Conservation (phyloP, 2,329 filamentous ascomycete genomes). For the Colletotrichum horii region DNA sequence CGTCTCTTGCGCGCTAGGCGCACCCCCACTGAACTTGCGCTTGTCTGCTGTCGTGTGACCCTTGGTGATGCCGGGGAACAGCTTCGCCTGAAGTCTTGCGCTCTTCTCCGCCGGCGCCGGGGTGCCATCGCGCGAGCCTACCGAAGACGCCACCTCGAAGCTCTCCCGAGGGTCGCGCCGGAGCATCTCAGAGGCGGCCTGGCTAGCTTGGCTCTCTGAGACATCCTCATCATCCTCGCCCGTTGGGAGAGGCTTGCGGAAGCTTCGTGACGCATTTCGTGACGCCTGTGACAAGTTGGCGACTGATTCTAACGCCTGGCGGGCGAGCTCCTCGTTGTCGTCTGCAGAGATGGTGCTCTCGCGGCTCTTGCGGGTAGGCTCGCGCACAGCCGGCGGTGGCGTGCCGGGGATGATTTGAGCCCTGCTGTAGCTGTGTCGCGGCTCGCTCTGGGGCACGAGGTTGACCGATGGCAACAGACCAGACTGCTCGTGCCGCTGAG, state of each 20-base stretch:
- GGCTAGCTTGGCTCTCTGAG: conserved; percentile 77
- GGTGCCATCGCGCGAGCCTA: conserved; percentile 47
- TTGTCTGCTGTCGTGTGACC: conserved; percentile 47
- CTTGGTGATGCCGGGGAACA: conserved; percentile 51
- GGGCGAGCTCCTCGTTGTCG: conserved; percentile 61
- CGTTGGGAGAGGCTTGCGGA: conserved; percentile 23
- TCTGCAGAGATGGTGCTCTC: conserved; percentile 85
- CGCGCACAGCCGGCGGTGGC: conserved; percentile 49
- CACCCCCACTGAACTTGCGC: conserved; percentile 51
- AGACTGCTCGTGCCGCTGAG: conserved; percentile 45
- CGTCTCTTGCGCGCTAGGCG: conserved; percentile 32
- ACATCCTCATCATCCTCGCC: conserved; percentile 62
- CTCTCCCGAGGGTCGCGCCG: conserved; percentile 62
- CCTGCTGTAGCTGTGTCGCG: conserved; percentile 49
- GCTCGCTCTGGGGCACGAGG: conserved; percentile 66
- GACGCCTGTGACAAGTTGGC: conserved; percentile 46
- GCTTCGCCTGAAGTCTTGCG: conserved; percentile 55
- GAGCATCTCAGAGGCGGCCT: conserved; percentile 77
- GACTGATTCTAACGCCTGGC: conserved; percentile 58
- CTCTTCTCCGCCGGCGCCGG: conserved; percentile 50
- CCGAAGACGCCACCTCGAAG: conserved; percentile 53
- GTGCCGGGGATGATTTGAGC: conserved; percentile 46
- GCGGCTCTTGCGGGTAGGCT: conserved; percentile 69
- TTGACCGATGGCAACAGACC: conserved; percentile 67
- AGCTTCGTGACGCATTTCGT: conserved; percentile 22